Base-by-base conservation (phyloP, 176 grass and related monocot genomes). In the Saccharum officinarum region DNA sequence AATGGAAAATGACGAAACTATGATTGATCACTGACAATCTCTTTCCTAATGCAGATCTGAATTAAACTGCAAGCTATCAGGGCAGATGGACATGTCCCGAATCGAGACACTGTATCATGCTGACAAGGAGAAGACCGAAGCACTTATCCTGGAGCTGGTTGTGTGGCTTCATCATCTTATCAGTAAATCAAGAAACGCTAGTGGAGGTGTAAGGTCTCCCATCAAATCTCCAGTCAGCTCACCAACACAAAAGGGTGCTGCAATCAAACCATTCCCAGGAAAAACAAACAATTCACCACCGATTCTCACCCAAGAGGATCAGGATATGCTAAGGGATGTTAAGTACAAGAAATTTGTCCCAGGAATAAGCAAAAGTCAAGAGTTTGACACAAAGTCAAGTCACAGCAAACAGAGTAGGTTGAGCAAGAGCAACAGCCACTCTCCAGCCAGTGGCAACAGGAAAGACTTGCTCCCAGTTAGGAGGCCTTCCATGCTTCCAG, bases 331-430 rank as follows among this genome's bases (percentile, higher is more conserved):
- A 68, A 89, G 49, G 55, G 89, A 85, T 71, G 97, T 99, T 17
- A 99, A 86, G 64, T 94, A 89, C 69, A 91, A 88, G 71, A 92
- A 91, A 81, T 89, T 92, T 42, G 67, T 92, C 60, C 97, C 97
- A 5, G 94, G 97, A 50, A 96, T 99, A 80, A 97, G 97, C 75
- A 99, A 94, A 82, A 99, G 97, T 42, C 97, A 99, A 80, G 97
- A 99, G 87, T 99, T 99, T 52, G 86, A 87, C 73, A 97, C 61
- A 20, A 90, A 37, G 71, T 85, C 83, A 30, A 94, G 86, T 40
- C 78, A 87, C 50, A 80, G 22, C 73, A 94, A 88, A 61, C 83
- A 96, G 1, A 84, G 49, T 67, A 92, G 97, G 87, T 86, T 99
- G 88, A 96, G 86, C 91, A 99, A 94, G 86, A 99, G 97, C 70